Evolutionary conservation across 2,329 filamentous ascomycete genomes (phyloP).

Genomic region (Cladobotryum protrusum): DNA sequence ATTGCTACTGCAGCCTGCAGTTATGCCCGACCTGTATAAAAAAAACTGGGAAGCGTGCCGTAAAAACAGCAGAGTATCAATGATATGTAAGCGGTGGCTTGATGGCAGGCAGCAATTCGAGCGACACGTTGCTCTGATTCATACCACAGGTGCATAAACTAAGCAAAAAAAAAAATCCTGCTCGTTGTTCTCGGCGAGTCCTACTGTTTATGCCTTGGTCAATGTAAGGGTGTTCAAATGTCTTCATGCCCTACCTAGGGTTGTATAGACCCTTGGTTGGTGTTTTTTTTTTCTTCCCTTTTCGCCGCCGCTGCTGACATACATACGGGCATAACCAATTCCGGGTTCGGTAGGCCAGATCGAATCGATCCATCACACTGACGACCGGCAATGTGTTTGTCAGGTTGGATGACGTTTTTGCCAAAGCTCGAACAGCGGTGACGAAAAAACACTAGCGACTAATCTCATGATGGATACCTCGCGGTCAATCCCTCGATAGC

Average conservation of each 20-base stretch:
- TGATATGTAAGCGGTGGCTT: background rate
- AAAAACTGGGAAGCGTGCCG: too few relatives aligned
- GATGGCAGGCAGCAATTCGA: background rate
- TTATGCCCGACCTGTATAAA: background rate
- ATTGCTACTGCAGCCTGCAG: background rate
- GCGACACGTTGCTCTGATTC: background rate
- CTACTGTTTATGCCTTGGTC: background rate
- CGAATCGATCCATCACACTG: background rate
- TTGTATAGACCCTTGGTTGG: background rate
- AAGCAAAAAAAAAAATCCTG: background rate
- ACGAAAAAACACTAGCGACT: background rate
- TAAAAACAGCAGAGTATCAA: too few relatives aligned
- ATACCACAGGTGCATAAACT: background rate
- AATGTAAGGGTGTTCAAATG: background rate
- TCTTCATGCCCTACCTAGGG: background rate
- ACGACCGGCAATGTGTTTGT: too few relatives aligned
- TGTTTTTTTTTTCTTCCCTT: too few relatives aligned
- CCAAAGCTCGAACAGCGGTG: background rate
- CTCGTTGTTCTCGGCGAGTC: too few relatives aligned
- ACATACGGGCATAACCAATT: background rate
- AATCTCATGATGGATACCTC: background rate
- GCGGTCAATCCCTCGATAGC: too few relatives aligned
- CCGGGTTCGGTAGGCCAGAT: background rate
- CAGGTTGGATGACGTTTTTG: too few relatives aligned
- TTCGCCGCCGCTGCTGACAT: too few relatives aligned